phyloP scores from a whole-genome alignment of 1,284 basidiomycete genomes.

The Vanrija sp. region DNA sequence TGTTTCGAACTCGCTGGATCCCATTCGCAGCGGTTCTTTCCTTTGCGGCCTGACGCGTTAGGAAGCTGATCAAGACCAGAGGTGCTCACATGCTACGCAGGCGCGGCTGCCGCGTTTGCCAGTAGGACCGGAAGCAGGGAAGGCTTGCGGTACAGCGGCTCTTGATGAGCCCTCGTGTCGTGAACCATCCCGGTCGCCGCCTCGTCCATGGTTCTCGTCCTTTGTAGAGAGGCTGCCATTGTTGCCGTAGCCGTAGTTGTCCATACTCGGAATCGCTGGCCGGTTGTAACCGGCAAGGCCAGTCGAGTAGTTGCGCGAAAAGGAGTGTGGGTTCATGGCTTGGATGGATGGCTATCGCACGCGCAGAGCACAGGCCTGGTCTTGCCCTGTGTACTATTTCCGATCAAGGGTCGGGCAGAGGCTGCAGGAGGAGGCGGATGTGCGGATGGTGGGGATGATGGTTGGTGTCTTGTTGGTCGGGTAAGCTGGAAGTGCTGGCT shows the following conservation, averaged over 20 bases:
- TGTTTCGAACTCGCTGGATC: constrained; percentile 52
- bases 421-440: too few relatives aligned
- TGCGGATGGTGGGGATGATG: too few relatives aligned
- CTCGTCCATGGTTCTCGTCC: neutral
- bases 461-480: too few relatives aligned
- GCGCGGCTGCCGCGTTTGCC: constrained; percentile 46
- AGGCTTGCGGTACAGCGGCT: neutral
- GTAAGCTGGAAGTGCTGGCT: too few relatives aligned
- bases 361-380: too few relatives aligned
- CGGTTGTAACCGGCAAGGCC: neutral
- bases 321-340: constrained; percentile 13
- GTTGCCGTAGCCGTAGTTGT: neutral
- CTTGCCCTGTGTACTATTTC: too few relatives aligned
- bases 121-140: constrained; percentile 18
- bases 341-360: too few relatives aligned
- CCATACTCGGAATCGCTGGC: neutral
- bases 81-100: constrained; percentile 42
- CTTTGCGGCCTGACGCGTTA: constrained; percentile 60
- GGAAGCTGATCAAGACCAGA: too few relatives aligned
- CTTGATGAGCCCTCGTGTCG: too few relatives aligned
- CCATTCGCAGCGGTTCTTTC: constrained; percentile 89
- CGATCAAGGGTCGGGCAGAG: too few relatives aligned
- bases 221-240: neutral
- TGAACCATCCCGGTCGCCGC: too few relatives aligned
- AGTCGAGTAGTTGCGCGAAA: constrained; percentile 6